phyloP scores from a whole-genome alignment of 306 rosid genomes.

The Glycine soja region DNA sequence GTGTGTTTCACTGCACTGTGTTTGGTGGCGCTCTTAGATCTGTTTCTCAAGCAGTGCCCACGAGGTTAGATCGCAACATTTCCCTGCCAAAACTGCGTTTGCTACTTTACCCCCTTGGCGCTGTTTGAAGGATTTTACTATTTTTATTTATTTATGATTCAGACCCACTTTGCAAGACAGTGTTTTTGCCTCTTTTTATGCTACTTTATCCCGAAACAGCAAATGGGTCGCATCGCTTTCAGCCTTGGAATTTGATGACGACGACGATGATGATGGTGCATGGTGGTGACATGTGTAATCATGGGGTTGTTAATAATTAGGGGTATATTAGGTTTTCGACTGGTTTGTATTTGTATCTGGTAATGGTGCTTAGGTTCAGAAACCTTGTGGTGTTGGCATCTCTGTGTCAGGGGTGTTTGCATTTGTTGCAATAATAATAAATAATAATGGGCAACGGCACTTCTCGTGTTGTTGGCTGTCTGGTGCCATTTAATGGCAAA shows the following conservation, averaged over 20 bases:
- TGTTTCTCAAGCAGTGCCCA: constrained; percentile 30
- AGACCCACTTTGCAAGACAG: constrained; percentile 28
- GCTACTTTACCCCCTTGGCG: constrained; percentile 3
- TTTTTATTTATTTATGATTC: constrained; percentile 42
- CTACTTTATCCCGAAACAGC: constrained; percentile 15
- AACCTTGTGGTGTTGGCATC: constrained; percentile 27
- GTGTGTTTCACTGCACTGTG: constrained; percentile 19
- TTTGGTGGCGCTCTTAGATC: constrained; percentile 36
- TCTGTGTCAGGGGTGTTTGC: constrained; percentile 37
- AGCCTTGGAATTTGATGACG: constrained; percentile 41
- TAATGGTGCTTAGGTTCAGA: constrained; percentile 45
- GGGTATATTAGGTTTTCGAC: constrained; percentile 47
- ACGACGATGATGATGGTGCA: constrained; percentile 52
- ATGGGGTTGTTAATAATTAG: constrained; percentile 44
- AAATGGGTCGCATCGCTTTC: constrained; percentile 43
- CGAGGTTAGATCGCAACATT: constrained; percentile 55
- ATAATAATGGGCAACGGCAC: constrained; percentile 67
- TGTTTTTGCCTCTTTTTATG: constrained; percentile 39
- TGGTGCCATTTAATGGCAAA: constrained; percentile 59
- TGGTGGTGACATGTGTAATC: constrained; percentile 35
- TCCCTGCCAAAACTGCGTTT: background rate
- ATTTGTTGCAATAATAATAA: constrained; percentile 38
- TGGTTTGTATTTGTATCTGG: constrained; percentile 44
- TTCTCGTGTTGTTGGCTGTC: constrained; percentile 73
- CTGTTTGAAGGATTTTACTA: constrained; percentile 28